Percentiles rank a stretch among this genome's conserved stretches.
Evolutionary conservation across 208 protist genomes (phyloP).

Genomic region (Acanthamoeba lenticulata): DNA sequence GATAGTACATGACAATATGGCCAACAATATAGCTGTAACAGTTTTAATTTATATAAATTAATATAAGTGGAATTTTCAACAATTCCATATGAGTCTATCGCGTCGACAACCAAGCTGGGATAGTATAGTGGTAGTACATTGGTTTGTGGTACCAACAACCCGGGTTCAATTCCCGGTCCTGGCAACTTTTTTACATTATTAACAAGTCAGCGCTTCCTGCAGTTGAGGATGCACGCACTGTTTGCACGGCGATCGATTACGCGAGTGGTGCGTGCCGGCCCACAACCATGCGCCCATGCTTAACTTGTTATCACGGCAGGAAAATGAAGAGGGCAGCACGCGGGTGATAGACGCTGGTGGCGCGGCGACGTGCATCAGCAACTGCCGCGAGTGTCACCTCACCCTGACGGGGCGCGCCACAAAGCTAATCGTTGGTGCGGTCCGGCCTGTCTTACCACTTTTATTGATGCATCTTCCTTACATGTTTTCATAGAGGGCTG

Average conservation of each 20-base stretch:
- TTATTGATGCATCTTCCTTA: background rate
- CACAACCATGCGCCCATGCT: no score
- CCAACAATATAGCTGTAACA: no score
- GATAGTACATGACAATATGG: no score
- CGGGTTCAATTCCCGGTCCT: conserved; percentile 68
- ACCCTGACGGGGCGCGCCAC: background rate
- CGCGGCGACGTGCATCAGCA: background rate
- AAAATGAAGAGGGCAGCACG: background rate
- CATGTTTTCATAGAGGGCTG: background rate
- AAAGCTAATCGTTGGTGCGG: background rate
- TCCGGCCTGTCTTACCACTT: background rate
- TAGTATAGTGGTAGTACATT: conserved; percentile 72
- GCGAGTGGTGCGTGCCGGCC: no score
- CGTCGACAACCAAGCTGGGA: conserved; percentile 8
- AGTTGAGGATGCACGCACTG: no score
- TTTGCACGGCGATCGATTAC: no score
- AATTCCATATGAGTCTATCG: no score
- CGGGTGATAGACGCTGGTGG: background rate
- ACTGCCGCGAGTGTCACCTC: background rate
- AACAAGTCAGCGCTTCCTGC: no score
- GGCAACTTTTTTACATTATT: conserved; percentile 31
- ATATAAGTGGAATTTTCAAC: no score
- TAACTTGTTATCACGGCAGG: background rate
- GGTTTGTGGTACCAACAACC: conserved; percentile 69
- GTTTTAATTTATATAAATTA: no score